A percentile compares a stretch with the other conserved stretches of the same genome.
These are phyloP conservation scores for Leccinum ambiguum DNA, from an alignment of 1,284 basidiomycete species.

Conservation along the genomic window DNA sequence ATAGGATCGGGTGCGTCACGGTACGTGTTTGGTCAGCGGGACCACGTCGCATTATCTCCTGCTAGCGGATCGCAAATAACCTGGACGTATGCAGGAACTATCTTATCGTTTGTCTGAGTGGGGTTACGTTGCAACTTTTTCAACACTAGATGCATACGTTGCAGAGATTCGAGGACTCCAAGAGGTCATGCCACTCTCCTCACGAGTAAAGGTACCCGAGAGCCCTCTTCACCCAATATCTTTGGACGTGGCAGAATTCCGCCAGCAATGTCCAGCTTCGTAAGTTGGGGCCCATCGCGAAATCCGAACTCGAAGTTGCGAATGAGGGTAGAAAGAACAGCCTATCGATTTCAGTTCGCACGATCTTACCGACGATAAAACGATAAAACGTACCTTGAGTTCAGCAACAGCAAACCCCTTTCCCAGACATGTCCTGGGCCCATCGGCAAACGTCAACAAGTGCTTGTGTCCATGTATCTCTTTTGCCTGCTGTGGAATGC, in stretches of 20 bases:
- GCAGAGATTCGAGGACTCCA: background rate
- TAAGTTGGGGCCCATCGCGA: slow-evolving; percentile 36
- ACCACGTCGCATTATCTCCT: no score
- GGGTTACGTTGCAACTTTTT: background rate
- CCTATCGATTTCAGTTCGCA: slow-evolving; percentile 29
- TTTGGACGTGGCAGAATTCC: slow-evolving; percentile 44
- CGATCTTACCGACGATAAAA: background rate
- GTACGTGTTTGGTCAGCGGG: no score
- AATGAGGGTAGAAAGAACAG: slow-evolving; percentile 45
- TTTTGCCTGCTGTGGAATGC: slow-evolving; percentile 25
- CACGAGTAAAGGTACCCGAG: slow-evolving; percentile 42
- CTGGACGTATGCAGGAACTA: no score
- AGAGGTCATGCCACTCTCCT: slow-evolving; percentile 8
- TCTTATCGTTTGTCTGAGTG: background rate
- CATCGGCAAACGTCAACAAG: slow-evolving; percentile 50
- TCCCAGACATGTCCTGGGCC: slow-evolving; percentile 47
- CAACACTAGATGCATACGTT: background rate
- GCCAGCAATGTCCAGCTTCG: slow-evolving; percentile 36
- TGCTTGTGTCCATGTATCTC: slow-evolving; percentile 42
- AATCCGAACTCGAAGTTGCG: slow-evolving; percentile 46
- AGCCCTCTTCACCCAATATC: slow-evolving; percentile 41
- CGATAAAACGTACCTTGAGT: slow-evolving; percentile 18
- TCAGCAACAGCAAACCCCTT: slow-evolving; percentile 44
- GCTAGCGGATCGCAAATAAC: no score
- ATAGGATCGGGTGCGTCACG: no score